Evolutionary conservation across 345 rosid genomes (phyloP), one percentile per base, ranked within the genome.

Genomic region (Corchorus capsularis): DNA sequence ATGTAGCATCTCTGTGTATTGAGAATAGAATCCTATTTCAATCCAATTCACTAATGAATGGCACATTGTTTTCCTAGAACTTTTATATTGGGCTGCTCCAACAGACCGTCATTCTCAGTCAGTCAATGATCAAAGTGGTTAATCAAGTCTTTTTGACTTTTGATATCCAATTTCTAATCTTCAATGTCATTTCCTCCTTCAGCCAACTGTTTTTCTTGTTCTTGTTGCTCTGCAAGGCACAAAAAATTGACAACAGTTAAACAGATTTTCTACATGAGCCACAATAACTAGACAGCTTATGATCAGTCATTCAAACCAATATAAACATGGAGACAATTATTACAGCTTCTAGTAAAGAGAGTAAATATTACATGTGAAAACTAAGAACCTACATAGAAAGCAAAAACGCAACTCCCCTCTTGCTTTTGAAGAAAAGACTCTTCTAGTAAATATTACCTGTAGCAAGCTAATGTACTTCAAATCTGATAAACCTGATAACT

Each of bases 201-300:
- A 9, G 53, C 46, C 9, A n/a, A 52, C 60, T 32, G 61, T 4
- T 69, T 52, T 50, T 69, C 73, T 52, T 69, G 27, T 52, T 69
- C 73, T 69, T 69, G 73, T 69, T 69, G 73, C 60, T 69, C 73
- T 69, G 73, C 22, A 52, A 15, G 39, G 37, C 22, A 52, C 5
- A 69, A 69, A 8, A 3, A 34, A 32, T 69, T 50, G 8, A 50
- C 46, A 67, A n/a, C 55, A 67, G 22, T 47, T 22, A 67, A 46
- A 13, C 71, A 67, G 19, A 67, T 67, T 46, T 47, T 4, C 19
- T 12, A 20, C 10, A 6, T 12, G 16, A 66, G 9, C 8, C 69
- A 43, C 8, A 1, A n/a, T 37, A 11, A 35, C 12, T 7, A 5
- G 52, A 64, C 12, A 43, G 34, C 19, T 14, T 57, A 45, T 66